Conservation (phyloP, 768 basidiomycete genomes). For the Lentinus tigrinus region DNA sequence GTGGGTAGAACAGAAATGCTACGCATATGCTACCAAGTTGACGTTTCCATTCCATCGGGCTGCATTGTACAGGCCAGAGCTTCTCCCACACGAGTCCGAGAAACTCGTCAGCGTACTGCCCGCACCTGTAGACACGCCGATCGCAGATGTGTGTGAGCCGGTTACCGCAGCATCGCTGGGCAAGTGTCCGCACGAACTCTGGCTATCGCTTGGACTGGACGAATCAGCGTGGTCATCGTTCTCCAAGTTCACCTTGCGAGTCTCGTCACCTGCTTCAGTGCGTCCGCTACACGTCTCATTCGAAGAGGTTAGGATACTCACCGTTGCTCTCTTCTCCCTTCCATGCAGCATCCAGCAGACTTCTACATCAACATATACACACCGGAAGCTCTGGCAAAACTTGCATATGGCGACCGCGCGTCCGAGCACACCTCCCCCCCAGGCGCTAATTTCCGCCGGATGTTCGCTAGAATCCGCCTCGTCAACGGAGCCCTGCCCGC, state of each 20-base stretch:
- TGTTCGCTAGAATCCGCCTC: conserved; percentile 58
- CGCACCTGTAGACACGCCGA: conserved; percentile 39
- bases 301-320: neutral
- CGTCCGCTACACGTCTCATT: conserved; percentile 9
- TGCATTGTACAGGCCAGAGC: conserved; percentile 15
- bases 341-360: conserved; percentile 41
- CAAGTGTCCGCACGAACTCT: conserved; percentile 29
- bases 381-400: conserved; percentile 30
- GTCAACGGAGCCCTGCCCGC: conserved; percentile 52
- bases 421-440: neutral
- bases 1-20: neutral
- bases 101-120: conserved; percentile 39
- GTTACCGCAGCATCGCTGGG: neutral
- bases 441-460: conserved; percentile 33
- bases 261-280: conserved; percentile 38
- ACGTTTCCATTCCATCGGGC: neutral
- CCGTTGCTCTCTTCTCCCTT: neutral
- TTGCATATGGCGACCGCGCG: conserved; percentile 12
- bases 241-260: conserved; percentile 31
- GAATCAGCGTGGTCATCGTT: conserved; percentile 23
- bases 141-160: conserved; percentile 37
- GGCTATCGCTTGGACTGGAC: conserved; percentile 32
- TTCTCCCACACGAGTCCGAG: conserved; percentile 25
- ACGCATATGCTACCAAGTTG: neutral
- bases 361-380: conserved; percentile 41